phyloP scores from a whole-genome alignment of 352 stramenopile species.

The Thraustotheca clavata region DNA sequence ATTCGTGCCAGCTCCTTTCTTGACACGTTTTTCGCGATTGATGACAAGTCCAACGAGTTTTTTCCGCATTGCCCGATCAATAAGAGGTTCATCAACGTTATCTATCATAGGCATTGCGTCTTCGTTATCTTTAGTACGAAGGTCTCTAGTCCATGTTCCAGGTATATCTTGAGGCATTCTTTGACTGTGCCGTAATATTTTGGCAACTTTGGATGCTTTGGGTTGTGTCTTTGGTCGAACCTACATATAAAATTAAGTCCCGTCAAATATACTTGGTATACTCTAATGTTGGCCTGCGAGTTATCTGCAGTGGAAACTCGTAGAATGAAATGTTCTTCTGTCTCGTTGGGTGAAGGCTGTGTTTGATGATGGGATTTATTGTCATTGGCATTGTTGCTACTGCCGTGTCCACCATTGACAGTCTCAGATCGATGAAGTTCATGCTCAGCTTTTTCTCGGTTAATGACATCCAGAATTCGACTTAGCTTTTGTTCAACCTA shows the following conservation, averaged over 20 bases:
- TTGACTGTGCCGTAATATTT: neutral
- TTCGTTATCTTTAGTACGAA: slow-evolving; percentile 23
- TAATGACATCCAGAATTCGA: slow-evolving; percentile 72
- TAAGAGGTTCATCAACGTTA: slow-evolving; percentile 46
- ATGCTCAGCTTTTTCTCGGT: slow-evolving; percentile 69
- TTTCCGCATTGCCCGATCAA: slow-evolving; percentile 71
- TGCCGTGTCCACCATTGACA: slow-evolving; percentile 20
- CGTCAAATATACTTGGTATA: slow-evolving; percentile 19
- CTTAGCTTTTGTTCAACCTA: slow-evolving; percentile 72
- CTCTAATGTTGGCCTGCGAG: slow-evolving; percentile 59
- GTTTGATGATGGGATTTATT: slow-evolving; percentile 36
- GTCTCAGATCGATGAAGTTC: slow-evolving; percentile 68
- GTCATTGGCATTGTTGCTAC: slow-evolving; percentile 22
- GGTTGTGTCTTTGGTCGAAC: neutral
- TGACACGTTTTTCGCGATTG: slow-evolving; percentile 63
- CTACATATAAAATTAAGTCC: slow-evolving; percentile 49
- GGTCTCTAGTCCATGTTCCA: neutral
- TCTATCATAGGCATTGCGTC: slow-evolving; percentile 26
- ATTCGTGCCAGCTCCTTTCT: slow-evolving; percentile 29
- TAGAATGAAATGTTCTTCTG: slow-evolving; percentile 77
- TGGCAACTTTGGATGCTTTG: slow-evolving; percentile 12
- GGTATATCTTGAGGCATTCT: neutral
- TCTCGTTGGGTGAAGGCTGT: slow-evolving; percentile 53
- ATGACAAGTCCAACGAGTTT: slow-evolving; percentile 75
- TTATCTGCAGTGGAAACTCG: slow-evolving; percentile 66